These are phyloP conservation scores for Lotmaria passim DNA, from an alignment of 208 protist genomes.

Conservation along the genomic window DNA sequence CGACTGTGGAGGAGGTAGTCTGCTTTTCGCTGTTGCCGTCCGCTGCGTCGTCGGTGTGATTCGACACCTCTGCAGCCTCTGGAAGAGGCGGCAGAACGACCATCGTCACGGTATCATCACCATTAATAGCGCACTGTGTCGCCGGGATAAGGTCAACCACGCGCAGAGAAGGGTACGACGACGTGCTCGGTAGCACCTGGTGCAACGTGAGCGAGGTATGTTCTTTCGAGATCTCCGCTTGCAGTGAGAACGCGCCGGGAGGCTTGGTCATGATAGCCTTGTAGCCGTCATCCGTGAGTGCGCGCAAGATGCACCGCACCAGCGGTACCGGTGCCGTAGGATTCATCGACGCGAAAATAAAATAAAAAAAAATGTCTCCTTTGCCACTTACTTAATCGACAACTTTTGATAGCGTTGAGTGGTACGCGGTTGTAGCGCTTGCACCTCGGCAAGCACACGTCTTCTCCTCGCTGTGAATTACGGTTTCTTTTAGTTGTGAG, in stretches of 20 bases:
- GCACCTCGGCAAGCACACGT: no score
- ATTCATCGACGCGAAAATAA: slow-evolving; percentile 7
- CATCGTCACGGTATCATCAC: slow-evolving; percentile 48
- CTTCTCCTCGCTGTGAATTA: no score
- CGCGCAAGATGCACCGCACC: slow-evolving; percentile 65
- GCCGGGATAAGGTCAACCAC: slow-evolving; percentile 71
- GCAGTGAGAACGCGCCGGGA: slow-evolving; percentile 48
- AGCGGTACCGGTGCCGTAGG: slow-evolving; percentile 29
- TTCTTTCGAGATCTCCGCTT: slow-evolving; percentile 33
- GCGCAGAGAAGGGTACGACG: slow-evolving; percentile 42
- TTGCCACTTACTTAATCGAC: no score
- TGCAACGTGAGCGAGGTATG: slow-evolving; percentile 38
- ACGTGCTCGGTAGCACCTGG: slow-evolving; percentile 38
- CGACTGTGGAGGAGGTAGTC: slow-evolving; percentile 17
- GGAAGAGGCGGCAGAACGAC: slow-evolving; percentile 61
- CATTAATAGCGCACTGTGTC: slow-evolving; percentile 41
- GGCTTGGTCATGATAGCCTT: slow-evolving; percentile 42
- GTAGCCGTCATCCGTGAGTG: slow-evolving; percentile 52
- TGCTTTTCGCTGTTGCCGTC: background rate
- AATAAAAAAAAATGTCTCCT: background rate
- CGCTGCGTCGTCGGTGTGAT: no score
- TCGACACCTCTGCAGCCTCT: background rate
- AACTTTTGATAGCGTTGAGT: no score
- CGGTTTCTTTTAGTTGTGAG: no score
- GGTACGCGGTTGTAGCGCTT: background rate